Percentiles rank a stretch among this genome's conserved stretches.
Conservation (phyloP, 1,139 yeast species). For the Casaregolazyma suthepensis region DNA sequence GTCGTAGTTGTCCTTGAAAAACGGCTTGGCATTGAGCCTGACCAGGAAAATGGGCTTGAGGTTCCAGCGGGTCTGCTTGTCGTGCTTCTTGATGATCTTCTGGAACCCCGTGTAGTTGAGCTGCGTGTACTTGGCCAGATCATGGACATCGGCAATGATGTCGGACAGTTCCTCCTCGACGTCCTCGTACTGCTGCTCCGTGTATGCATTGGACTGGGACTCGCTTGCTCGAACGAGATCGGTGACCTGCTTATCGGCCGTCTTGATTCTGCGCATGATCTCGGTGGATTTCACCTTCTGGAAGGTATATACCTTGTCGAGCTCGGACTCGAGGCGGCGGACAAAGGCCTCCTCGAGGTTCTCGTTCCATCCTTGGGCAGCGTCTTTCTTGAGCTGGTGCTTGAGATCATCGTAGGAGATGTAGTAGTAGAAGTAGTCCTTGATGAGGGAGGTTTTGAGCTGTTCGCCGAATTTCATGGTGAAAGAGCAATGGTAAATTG, state of each 20-base stretch:
- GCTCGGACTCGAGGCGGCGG: constrained; percentile 64
- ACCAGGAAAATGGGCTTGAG: constrained; percentile 90
- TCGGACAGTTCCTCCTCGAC: constrained; percentile 89
- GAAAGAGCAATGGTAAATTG: no score
- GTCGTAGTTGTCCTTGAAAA: constrained; percentile 92
- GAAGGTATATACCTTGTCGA: constrained; percentile 87
- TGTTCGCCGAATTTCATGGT: constrained; percentile 40
- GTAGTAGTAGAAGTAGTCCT: constrained; percentile 82
- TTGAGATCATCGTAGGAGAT: constrained; percentile 87
- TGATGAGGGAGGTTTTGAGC: constrained; percentile 37
- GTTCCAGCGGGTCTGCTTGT: constrained; percentile 76
- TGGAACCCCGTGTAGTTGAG: constrained; percentile 95
- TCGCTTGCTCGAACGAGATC: constrained; percentile 51
- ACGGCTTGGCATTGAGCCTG: constrained; percentile 86
- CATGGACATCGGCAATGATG: constrained; percentile 95
- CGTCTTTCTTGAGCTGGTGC: constrained; percentile 64
- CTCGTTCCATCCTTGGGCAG: constrained; percentile 64
- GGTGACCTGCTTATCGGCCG: constrained; percentile 62
- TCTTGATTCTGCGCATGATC: constrained; percentile 74
- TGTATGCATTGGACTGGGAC: constrained; percentile 23
- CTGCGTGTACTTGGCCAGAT: constrained; percentile 85
- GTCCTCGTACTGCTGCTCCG: constrained; percentile 81
- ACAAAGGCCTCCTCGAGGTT: constrained; percentile 77
- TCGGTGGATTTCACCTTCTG: constrained; percentile 84
- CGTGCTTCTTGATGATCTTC: constrained; percentile 93